phyloP scores from a whole-genome alignment of 225 moss, liverwort and hornwort species.

The Pseudisothecium myosuroides region DNA sequence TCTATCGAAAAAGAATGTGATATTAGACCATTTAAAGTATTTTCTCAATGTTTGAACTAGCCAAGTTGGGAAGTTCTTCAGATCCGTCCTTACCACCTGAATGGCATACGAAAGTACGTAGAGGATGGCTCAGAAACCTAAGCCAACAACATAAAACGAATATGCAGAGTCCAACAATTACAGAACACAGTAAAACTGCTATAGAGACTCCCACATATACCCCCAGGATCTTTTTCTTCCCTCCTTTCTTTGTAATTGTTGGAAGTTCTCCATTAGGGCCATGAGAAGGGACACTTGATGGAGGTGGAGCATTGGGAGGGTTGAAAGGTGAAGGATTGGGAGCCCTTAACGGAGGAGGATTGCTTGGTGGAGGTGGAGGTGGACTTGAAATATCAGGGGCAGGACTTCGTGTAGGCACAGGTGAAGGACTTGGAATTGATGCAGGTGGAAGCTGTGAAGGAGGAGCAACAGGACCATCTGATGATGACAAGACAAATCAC shows the following conservation, averaged over 20 bases:
- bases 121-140: background rate
- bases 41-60: too few relatives aligned
- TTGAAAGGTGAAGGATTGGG: too few relatives aligned
- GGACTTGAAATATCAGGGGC: background rate
- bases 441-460: too few relatives aligned
- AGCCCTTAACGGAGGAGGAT: too few relatives aligned
- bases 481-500: too few relatives aligned
- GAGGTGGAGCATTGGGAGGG: background rate
- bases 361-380: background rate
- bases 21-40: too few relatives aligned
- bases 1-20: background rate
- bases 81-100: background rate
- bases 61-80: too few relatives aligned
- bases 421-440: too few relatives aligned
- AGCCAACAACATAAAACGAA: background rate
- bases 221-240: background rate
- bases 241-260: background rate
- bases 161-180: background rate
- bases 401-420: background rate
- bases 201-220: background rate
- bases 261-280: background rate
- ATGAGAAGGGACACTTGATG: background rate
- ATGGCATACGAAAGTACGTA: background rate
- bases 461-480: too few relatives aligned
- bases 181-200: background rate